These are phyloP conservation scores for Crucihimalaya himalaica DNA, from an alignment of 345 rosid genomes.

Conservation along the genomic window DNA sequence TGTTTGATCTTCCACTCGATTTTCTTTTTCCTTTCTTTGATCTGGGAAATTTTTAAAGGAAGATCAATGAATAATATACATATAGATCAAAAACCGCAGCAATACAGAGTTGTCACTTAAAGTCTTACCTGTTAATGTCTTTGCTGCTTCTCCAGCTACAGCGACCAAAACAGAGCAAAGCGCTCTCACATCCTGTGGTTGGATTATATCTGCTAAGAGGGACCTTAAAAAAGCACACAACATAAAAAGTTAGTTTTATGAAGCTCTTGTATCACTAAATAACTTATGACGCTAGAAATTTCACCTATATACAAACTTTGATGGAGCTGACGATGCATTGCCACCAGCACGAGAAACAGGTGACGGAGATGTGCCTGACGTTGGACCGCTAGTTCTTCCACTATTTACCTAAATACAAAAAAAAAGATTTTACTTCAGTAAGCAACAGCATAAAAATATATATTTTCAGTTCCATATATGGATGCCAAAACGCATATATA, in stretches of 20 bases:
- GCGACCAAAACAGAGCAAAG: constrained; percentile 96
- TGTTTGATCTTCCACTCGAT: constrained; percentile 49
- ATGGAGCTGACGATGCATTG: constrained; percentile 47
- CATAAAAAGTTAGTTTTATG: constrained; percentile 42
- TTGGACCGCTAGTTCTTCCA: constrained; percentile 52
- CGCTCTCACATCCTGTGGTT: constrained; percentile 87
- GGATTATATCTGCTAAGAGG: constrained; percentile 89
- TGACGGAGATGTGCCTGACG: constrained; percentile 49
- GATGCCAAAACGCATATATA: neutral
- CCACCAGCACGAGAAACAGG: constrained; percentile 55
- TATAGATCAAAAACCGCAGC: neutral
- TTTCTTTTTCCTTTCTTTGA: constrained; percentile 54
- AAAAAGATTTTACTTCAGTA: neutral
- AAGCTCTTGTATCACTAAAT: constrained; percentile 14
- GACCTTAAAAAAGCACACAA: constrained; percentile 64
- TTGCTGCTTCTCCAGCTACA: constrained; percentile 74
- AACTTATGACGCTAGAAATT: constrained; percentile 18
- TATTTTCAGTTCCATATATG: neutral
- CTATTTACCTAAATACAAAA: constrained; percentile 43
- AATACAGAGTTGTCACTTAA: constrained; percentile 21
- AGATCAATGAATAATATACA: constrained; percentile 1
- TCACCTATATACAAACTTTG: constrained; percentile 88
- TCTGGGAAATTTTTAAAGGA: constrained; percentile 43
- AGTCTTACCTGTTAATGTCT: constrained; percentile 67
- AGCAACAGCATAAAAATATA: neutral